Percentiles rank a stretch among this genome's conserved stretches.
These are phyloP conservation scores for Blastobotrys ciferrii DNA, from an alignment of 1,139 yeast genomes.

Conservation along the genomic window DNA sequence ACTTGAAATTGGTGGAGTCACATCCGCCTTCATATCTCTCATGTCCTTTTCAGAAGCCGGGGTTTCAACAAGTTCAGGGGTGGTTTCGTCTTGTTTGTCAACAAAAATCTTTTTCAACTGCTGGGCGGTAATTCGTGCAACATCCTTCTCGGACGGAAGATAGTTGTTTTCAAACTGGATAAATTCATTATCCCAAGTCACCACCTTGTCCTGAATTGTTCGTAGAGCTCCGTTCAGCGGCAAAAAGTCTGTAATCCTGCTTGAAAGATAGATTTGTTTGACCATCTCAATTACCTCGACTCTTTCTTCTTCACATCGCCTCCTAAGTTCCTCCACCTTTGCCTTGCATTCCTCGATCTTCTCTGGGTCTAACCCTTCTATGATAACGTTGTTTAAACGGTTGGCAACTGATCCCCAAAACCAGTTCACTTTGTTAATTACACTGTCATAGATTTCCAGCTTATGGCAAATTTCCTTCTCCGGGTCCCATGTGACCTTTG, in stretches of 20 bases:
- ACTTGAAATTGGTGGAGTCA: constrained; percentile 4
- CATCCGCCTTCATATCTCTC: constrained; percentile 6
- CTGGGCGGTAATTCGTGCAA: constrained; percentile 83
- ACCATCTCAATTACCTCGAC: constrained; percentile 46
- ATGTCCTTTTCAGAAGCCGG: constrained; percentile 18
- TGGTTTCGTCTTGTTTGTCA: constrained; percentile 44
- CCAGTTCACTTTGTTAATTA: constrained; percentile 50
- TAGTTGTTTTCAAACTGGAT: constrained; percentile 74
- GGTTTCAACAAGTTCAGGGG: constrained; percentile 25
- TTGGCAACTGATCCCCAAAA: constrained; percentile 76
- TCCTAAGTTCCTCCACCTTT: constrained; percentile 57
- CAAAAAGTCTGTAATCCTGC: constrained; percentile 64
- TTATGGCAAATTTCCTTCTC: constrained; percentile 69
- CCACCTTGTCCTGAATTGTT: constrained; percentile 76
- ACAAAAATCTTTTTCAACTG: constrained; percentile 76
- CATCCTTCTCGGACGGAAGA: constrained; percentile 91
- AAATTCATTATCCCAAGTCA: constrained; percentile 85
- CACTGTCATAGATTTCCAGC: constrained; percentile 56
- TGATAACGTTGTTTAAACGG: constrained; percentile 72
- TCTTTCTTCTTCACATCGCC: constrained; percentile 53
- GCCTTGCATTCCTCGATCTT: constrained; percentile 66
- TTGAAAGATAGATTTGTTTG: constrained; percentile 51
- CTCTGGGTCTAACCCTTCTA: constrained; percentile 71
- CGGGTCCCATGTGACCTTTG: constrained; percentile 70
- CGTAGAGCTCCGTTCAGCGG: constrained; percentile 68